Evolutionary conservation across 495 filamentous ascomycete species (phyloP).

Genomic region (Penicillium turbatum): DNA sequence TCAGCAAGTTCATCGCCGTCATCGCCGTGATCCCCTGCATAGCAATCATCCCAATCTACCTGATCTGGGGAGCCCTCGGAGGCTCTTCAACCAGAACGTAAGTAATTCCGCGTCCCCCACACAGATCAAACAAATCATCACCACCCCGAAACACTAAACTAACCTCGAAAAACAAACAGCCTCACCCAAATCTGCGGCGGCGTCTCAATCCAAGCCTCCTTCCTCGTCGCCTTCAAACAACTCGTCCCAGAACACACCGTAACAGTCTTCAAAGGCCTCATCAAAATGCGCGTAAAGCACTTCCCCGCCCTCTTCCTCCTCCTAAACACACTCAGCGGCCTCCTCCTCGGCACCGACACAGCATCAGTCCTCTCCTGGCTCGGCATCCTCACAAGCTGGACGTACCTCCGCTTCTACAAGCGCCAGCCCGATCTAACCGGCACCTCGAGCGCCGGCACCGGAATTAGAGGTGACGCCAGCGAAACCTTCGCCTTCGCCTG

Average conservation of each 20-base stretch:
- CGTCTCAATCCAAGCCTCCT: constrained; percentile 83
- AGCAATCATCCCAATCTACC: constrained; percentile 65
- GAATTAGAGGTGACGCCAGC: constrained; percentile 76
- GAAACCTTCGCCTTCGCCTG: constrained; percentile 93
- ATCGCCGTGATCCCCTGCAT: constrained; percentile 75
- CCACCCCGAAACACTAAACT: constrained; percentile 25
- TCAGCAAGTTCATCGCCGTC: constrained; percentile 83
- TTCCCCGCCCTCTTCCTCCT: constrained; percentile 89
- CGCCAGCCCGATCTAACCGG: constrained; percentile 60
- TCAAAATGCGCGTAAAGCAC: constrained; percentile 89
- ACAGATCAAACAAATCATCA: background rate
- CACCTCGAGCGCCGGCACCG: constrained; percentile 46
- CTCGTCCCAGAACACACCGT: constrained; percentile 98
- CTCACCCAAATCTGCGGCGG: constrained; percentile 80
- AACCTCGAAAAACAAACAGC: constrained; percentile 37
- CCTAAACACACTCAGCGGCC: constrained; percentile 68
- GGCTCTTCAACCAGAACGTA: constrained; percentile 67
- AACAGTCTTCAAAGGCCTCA: constrained; percentile 76
- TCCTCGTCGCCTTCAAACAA: constrained; percentile 97
- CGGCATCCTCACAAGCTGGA: constrained; percentile 87
- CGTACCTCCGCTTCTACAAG: constrained; percentile 94
- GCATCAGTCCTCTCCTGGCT: constrained; percentile 74
- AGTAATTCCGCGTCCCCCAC: constrained; percentile 28
- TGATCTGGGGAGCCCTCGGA: constrained; percentile 65
- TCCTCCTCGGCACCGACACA: constrained; percentile 82